phyloP scores from a whole-genome alignment of 805 yeast genomes.

The Lipomyces sp. region DNA sequence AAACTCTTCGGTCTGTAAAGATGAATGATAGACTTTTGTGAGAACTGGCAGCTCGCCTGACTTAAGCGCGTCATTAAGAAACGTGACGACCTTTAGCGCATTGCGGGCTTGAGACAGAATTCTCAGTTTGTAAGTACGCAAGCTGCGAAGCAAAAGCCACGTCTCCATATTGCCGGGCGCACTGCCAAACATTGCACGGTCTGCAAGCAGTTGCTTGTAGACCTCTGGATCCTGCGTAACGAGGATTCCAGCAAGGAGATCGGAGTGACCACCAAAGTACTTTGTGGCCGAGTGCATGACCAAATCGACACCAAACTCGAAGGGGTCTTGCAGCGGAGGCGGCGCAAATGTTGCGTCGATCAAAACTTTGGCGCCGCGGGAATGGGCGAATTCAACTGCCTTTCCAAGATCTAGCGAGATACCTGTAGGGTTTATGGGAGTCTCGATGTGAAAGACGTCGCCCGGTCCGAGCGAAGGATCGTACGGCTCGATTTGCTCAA shows the following conservation, averaged over 20 bases:
- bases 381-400: constrained; percentile 70
- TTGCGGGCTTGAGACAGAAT: constrained; percentile 61
- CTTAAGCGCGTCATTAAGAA: constrained; percentile 48
- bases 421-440: constrained; percentile 87
- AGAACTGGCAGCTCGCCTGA: constrained; percentile 47
- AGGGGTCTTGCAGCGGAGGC: constrained; percentile 81
- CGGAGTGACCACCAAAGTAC: constrained; percentile 95
- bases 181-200: constrained; percentile 72
- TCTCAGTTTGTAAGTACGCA: constrained; percentile 76
- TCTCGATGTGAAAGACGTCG: constrained; percentile 78
- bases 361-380: constrained; percentile 65
- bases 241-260: constrained; percentile 76
- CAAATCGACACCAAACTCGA: constrained; percentile 77
- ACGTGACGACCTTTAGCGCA: constrained; percentile 60
- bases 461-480: constrained; percentile 55
- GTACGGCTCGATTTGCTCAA: constrained; percentile 44
- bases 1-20: constrained; percentile 68
- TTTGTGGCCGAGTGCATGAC: constrained; percentile 93
- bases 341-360: constrained; percentile 94
- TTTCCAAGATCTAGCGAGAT: constrained; percentile 56
- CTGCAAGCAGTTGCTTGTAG: constrained; percentile 50
- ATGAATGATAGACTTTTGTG: constrained; percentile 60
- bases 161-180: constrained; percentile 76
- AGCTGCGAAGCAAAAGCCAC: constrained; percentile 68
- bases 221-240: constrained; percentile 56